phyloP scores from a whole-genome alignment of 176 grass and related monocot species.

The Dactylis glomerata region DNA sequence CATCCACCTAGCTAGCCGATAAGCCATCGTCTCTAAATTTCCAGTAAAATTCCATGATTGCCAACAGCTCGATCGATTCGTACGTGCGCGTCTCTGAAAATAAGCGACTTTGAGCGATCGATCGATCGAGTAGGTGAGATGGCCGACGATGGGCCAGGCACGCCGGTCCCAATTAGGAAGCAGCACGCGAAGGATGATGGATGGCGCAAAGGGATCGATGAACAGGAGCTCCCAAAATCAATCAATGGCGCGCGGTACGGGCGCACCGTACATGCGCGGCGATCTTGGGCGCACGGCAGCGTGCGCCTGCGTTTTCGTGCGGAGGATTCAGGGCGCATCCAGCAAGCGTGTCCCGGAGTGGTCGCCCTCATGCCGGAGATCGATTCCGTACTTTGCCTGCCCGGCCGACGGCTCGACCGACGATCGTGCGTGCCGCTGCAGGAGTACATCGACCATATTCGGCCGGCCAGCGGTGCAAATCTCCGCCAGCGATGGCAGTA shows the following conservation, averaged over 20 bases:
- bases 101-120: neutral
- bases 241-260: neutral
- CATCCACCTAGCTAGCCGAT: neutral
- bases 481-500: neutral
- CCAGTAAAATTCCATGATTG: neutral
- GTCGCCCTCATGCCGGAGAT: slow-evolving; percentile 15
- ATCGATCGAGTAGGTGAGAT: neutral
- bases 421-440: neutral
- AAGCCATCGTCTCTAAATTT: neutral
- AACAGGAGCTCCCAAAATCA: slow-evolving; percentile 14
- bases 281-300: neutral
- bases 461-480: neutral
- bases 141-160: neutral
- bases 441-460: neutral
- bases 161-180: neutral
- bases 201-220: neutral
- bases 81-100: neutral
- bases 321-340: neutral
- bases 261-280: slow-evolving; percentile 17
- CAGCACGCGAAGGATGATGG: neutral
- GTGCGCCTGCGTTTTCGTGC: neutral
- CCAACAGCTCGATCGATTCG: too few species aligned
- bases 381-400: neutral
- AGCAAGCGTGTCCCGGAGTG: neutral
- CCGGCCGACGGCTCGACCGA: neutral